Base-by-base conservation (phyloP, 1,284 basidiomycete species). In the Melampsora medusae region DNA sequence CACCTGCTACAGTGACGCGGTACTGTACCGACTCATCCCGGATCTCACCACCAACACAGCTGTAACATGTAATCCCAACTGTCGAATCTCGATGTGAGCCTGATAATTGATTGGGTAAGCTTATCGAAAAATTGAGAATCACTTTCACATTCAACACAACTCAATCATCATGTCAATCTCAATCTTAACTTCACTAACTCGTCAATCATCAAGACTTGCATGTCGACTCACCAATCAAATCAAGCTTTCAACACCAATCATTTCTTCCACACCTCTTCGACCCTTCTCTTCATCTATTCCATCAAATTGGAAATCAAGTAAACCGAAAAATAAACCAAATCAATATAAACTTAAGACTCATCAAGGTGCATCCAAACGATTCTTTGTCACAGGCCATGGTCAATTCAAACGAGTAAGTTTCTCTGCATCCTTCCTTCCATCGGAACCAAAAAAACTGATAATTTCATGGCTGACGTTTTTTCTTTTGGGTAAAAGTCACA, bases 391-490 rank as follows among this genome's bases (percentile, higher is more conserved):
- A 9, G 72, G 72, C 10, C 9, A 62, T 49, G 72, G 72, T 59
- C 72, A 74, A 74, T 74, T 74, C 42, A 74, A 74, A 67, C 19
- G 72, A 48, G 72, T 67, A 56, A 69, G 56, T 64, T 14, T 17
- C 19, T 46, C 10, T 53, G 5, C 14, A 14, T 38, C 31, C n/a
- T 12, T 22, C 14, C 42, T 38, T 38, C 35, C 7, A 38, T 12
- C 35, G 6, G 6, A 9, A 12, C 5, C 19, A 25, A 31, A 19
- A 66, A 25, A n/a, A n/a, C n/a, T n/a, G n/a, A n/a, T n/a, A n/a
- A n/a, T n/a, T n/a, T n/a, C n/a, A n/a, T n/a, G n/a, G n/a, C n/a
- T 28, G 28, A 28, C 50, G 14, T 17, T 9, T 28, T 28, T 31
- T 53, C 31, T 50, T 31, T 62, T 22, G 31, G 7, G 7, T 31